Conservation (phyloP, 768 basidiomycete genomes). For the Tricholoma sp. region DNA sequence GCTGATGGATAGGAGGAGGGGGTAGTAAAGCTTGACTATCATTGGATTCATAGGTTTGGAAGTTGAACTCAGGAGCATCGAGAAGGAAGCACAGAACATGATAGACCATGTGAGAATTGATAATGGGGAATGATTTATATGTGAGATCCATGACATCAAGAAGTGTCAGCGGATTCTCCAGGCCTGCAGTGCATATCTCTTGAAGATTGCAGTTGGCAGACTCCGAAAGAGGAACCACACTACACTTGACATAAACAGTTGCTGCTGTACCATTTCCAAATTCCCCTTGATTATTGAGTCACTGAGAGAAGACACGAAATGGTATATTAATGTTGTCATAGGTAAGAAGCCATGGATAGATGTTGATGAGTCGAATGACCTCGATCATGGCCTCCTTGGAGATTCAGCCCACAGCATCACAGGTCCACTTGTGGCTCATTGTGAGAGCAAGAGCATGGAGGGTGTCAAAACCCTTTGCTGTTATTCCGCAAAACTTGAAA, state of each 20-base stretch:
- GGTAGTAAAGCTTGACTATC: slow-evolving; percentile 13
- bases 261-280: slow-evolving; percentile 32
- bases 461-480: slow-evolving; percentile 32
- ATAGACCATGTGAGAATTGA: slow-evolving; percentile 10
- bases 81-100: slow-evolving; percentile 23
- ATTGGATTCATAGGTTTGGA: slow-evolving; percentile 18
- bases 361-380: slow-evolving; percentile 18
- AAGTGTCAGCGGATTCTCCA: slow-evolving; percentile 17
- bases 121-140: slow-evolving; percentile 5
- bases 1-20: slow-evolving; percentile 16
- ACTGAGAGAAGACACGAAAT: slow-evolving; percentile 31
- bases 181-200: slow-evolving; percentile 15
- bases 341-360: slow-evolving; percentile 24
- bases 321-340: slow-evolving; percentile 35
- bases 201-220: slow-evolving; percentile 16
- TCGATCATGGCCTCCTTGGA: slow-evolving; percentile 20
- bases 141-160: slow-evolving; percentile 18
- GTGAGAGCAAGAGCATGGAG: slow-evolving; percentile 30
- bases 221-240: slow-evolving; percentile 11
- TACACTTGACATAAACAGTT: slow-evolving; percentile 26
- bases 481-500: slow-evolving; percentile 30
- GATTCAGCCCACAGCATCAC: slow-evolving; percentile 18
- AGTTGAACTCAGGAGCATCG: slow-evolving; percentile 22
- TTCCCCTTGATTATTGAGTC: slow-evolving; percentile 27
- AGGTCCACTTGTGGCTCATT: slow-evolving; percentile 36